Evolutionary conservation across 768 basidiomycete genomes (phyloP).

Genomic region (Myochromella boudieri): DNA sequence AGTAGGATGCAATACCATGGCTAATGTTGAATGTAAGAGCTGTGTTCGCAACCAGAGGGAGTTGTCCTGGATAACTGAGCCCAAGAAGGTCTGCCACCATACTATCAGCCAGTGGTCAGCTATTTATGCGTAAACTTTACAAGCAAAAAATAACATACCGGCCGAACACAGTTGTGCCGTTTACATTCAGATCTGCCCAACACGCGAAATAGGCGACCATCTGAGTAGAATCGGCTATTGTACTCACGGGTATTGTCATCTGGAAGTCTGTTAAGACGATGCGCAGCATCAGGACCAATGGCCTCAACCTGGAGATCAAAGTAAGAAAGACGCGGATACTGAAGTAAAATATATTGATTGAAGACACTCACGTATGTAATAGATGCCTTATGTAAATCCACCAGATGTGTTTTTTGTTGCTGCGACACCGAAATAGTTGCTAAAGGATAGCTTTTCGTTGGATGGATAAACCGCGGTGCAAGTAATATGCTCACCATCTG

Average conservation of each 20-base stretch:
- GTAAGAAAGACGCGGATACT: not conserved
- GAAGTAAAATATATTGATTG: not conserved
- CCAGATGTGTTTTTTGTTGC: constrained; percentile 34
- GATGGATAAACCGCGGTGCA: no score
- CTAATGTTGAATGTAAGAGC: constrained; percentile 34
- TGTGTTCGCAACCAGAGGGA: constrained; percentile 37
- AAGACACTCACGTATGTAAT: constrained; percentile 30
- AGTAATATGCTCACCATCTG: constrained; percentile 28
- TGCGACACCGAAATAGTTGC: constrained; percentile 34
- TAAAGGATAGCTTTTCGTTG: constrained; percentile 8
- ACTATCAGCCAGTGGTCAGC: constrained; percentile 14
- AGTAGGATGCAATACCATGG: constrained; percentile 39
- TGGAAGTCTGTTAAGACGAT: constrained; percentile 36
- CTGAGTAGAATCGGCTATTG: not conserved
- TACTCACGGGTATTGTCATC: constrained; percentile 37
- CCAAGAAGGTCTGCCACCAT: constrained; percentile 39
- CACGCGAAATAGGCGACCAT: not conserved
- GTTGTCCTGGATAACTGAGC: constrained; percentile 30
- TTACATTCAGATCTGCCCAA: constrained; percentile 31
- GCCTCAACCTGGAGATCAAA: constrained; percentile 28
- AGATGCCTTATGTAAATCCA: constrained; percentile 38
- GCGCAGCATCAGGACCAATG: constrained; percentile 38
- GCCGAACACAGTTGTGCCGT: constrained; percentile 42
- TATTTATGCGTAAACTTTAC: not conserved
- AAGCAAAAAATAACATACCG: constrained; percentile 21